Evolutionary conservation across 768 basidiomycete species (phyloP), one percentile per base, ranked within the genome.

Genomic region (Mycena rosella): DNA sequence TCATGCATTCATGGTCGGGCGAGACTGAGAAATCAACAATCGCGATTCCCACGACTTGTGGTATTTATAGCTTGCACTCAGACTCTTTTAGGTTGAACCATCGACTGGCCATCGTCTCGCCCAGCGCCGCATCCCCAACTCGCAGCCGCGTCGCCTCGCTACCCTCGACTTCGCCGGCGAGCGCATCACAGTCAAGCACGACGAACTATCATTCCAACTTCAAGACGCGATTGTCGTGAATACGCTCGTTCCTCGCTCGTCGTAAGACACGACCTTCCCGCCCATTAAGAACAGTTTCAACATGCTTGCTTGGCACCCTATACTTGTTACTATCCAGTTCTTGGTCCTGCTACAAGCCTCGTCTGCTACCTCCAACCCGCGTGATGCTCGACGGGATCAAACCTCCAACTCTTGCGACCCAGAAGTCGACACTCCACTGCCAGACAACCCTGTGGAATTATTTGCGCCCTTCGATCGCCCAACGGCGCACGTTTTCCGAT

Each of bases 401-500:
- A 18, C 2, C 29, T 27, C 62, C 24, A 51, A 30, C 30, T n/a
- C n/a, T 9, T 62, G 63, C 58, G 24, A 66, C 55, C 5, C 42
- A 27, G 45, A 45, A 5, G 40, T 63, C 47, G 30, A 68, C 26
- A 49, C 15, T 18, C n/a, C 27, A 13, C 48, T 60, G 5, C 47
- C 53, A 55, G 55, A 57, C 42, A 53, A 34, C 15, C 56, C 60
- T 49, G 78, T 80, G 24, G 76, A 78, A 34, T 74, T 79, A 13
- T 88, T 88, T 70, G 75, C 83, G 9, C 81, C 86, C 0, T 89
- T 83, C 69, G 85, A 91, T 71, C 75, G 78, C 29, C 76, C 78
- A n/a, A 77, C 77, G 60, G 87, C 88, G 2, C 81, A 77, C 44
- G 75, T 90, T 3, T 89, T 84, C 70, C 85, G 89, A 8, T 91